Percentiles rank a stretch among this genome's conserved stretches.
Conservation (phyloP, 306 rosid genomes). For the Mucuna pruriens region DNA sequence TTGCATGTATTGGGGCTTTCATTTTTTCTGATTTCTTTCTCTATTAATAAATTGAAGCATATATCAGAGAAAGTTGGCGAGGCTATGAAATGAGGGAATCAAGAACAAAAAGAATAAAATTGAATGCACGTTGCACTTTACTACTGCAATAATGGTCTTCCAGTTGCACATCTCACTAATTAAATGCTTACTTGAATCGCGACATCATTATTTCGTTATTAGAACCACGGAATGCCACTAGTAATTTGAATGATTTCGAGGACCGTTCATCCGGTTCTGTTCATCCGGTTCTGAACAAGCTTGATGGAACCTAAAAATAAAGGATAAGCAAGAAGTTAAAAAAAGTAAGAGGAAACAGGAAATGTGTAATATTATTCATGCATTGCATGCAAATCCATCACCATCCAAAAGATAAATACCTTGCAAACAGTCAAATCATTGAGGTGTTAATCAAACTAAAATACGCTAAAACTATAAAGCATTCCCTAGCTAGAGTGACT, state of each 20-base stretch:
- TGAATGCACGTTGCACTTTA: constrained; percentile 27
- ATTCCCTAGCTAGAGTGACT: not conserved
- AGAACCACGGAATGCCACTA: constrained; percentile 6
- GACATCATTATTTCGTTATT: not conserved
- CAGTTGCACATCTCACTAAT: constrained; percentile 28
- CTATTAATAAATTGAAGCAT: not conserved
- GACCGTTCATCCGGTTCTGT: constrained; percentile 47
- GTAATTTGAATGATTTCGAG: constrained; percentile 28
- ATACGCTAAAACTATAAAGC: not conserved
- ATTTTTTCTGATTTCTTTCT: constrained; percentile 8
- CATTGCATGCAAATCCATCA: constrained; percentile 7
- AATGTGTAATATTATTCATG: constrained; percentile 10
- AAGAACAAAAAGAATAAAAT: constrained; percentile 34
- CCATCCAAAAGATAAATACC: too few species aligned
- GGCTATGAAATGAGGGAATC: not conserved
- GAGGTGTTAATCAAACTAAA: not conserved
- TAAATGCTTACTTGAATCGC: constrained; percentile 21
- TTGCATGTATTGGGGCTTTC: not conserved
- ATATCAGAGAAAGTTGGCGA: not conserved
- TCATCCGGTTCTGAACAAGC: constrained; percentile 63
- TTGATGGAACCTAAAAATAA: constrained; percentile 71
- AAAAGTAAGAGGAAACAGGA: constrained; percentile 18
- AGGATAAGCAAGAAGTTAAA: not conserved
- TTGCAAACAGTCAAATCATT: not conserved
- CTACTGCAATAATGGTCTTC: constrained; percentile 31